Evolutionary conservation across 2,329 filamentous ascomycete species (phyloP), one percentile per base, ranked within the genome.

Genomic region (Parastagonospora nodorum): DNA sequence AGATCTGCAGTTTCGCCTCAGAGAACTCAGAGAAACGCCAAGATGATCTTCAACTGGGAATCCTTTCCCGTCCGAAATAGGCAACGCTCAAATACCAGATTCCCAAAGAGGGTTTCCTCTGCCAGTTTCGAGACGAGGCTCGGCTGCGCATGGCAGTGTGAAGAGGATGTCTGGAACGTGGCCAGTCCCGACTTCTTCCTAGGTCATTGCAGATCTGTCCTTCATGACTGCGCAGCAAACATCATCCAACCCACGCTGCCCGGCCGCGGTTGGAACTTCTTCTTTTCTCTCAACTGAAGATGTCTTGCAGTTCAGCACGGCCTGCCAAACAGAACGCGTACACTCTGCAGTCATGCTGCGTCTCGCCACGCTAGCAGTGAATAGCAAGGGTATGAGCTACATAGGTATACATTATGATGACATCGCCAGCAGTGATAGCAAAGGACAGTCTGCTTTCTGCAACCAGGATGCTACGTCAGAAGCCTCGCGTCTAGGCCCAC

Each of bases 121-220:
- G 31, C 40, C 42, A 15, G 11, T 54, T 54, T 54, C 48, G 48
- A 49, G 48, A 54, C 43, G 48, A 59, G 48, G 31, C 45, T 35
- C 42, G 19, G 48, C 37, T 12, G 19, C 42, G 24, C 48, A 40
- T 49, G 41, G 36, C 49, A 52, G 33, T 42, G 40, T 42, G 29
- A 33, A 19, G 32, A 10, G 8, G 5, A 29, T 29, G 28, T 46
- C 45, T 40, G 43, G 41, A 54, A 39, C 48, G 29, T 28, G 29
- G 42, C 15, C 35, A 43, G 43, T 37, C 45, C 56, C 50, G 46
- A 48, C 4, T 48, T 52, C 40, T 48, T 35, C 46, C 51, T 52
- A 51, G 46, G 36, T 19, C 15, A 8, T 8, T 45, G 53, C 48
- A 45, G 53, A 59, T 57, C 53, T 12, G 42, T n/a, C 29, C 44